Evolutionary conservation across 306 rosid species (phyloP).

Genomic region (Gastrolobium villosum): DNA sequence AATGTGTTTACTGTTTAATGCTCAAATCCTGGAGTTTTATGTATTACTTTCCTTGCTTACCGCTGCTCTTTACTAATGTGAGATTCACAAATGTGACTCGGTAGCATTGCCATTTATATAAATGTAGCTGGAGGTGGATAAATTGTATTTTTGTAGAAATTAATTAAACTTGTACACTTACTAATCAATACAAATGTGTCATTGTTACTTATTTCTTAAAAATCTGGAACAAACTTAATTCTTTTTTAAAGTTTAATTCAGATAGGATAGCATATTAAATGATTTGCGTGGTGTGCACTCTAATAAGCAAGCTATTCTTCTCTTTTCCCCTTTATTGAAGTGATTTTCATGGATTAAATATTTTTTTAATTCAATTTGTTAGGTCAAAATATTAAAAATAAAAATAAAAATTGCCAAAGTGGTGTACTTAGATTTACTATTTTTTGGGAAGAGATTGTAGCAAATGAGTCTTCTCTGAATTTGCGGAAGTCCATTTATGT

Average conservation of each 20-base stretch:
- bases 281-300: constrained; percentile 1
- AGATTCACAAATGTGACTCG: constrained; percentile 19
- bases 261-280: constrained; percentile 1
- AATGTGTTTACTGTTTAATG: constrained; percentile 20
- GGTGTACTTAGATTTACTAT: background rate
- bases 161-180: constrained; percentile 13
- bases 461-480: constrained; percentile 12
- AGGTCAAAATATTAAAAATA: constrained; percentile 69
- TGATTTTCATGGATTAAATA: constrained; percentile 13
- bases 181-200: background rate
- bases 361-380: constrained; percentile 9
- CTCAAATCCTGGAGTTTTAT: constrained; percentile 28
- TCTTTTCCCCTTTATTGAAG: background rate
- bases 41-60: constrained; percentile 12
- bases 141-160: constrained; percentile 18
- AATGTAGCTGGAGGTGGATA: constrained; percentile 8
- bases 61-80: constrained; percentile 32
- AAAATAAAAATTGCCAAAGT: constrained; percentile 75
- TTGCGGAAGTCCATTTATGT: background rate
- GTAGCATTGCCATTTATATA: constrained; percentile 11
- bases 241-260: background rate
- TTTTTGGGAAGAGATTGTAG: background rate
- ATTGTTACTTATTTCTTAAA: background rate
- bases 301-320: constrained; percentile 2
- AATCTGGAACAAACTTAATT: constrained; percentile 52